Evolutionary conservation across 2,329 filamentous ascomycete species (phyloP), one percentile per base, ranked within the genome.

Genomic region (Pestalotiopsis fici): DNA sequence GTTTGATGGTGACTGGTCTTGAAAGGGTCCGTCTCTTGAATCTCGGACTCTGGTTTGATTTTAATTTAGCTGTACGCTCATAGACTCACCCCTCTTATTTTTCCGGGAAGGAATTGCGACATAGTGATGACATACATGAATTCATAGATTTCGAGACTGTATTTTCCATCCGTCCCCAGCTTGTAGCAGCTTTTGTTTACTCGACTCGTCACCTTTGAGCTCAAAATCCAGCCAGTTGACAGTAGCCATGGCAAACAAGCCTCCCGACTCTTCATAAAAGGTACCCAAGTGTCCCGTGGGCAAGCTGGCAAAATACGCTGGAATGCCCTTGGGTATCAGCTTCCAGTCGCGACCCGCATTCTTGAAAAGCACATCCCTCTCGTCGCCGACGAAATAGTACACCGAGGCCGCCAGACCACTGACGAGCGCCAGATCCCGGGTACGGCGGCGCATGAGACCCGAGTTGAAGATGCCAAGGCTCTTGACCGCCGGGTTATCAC

Each of bases 251-350:
- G 57, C 31, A 23, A 60, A 60, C 18, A 60, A 37, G 15, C 57
- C 57, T 15, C 57, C 57, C 1, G 28, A 12, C n/a, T 35, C 28
- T 31, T 60, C 57, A 15, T 60, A 60, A 9, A 60, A 11, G 23
- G 57, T 60, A 11, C 57, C 57, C 31, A 60, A 39, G 18, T 60
- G 57, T 18, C 57, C 57, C 15, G 28, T n/a, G 28, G 23, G n/a
- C n/a, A 39, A 60, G 57, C 57, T 60, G 6, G 57, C 57, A 23
- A 60, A 60, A 21, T 60, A 39, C n/a, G 57, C 57, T 21, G 57
- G 31, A 12, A 60, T 12, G 1, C 28, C 31, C 31, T 60, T 31
- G 3, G 57, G 57, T 31, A 60, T 5, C 4, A 60, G 28, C 4
- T 60, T 13, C 57, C 57, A 60, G 18, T 60, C 57, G 12, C 28